phyloP scores from a whole-genome alignment of 495 filamentous ascomycete species.

The Penicillium goetzii region DNA sequence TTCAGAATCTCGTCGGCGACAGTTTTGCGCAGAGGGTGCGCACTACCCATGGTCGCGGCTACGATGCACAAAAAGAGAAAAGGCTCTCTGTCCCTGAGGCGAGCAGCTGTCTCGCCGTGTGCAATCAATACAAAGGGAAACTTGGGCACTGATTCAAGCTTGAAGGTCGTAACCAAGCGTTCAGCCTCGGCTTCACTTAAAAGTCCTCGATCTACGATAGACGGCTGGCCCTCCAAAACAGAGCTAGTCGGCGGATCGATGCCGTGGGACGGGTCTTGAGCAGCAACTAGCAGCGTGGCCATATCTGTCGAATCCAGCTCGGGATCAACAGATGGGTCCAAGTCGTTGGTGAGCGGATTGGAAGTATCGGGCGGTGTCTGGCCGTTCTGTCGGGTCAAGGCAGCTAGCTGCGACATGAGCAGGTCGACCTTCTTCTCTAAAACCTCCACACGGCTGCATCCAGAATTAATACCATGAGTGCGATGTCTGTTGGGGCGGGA shows the following conservation, averaged over 20 bases:
- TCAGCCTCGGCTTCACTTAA: constrained; percentile 1
- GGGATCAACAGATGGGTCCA: background rate
- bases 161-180: background rate
- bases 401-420: background rate
- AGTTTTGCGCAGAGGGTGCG: background rate
- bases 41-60: background rate
- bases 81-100: background rate
- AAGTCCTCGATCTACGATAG: constrained; percentile 1
- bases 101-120: background rate
- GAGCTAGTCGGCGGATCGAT: background rate
- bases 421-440: background rate
- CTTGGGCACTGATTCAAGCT: background rate
- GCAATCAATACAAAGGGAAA: background rate
- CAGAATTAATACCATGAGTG: background rate
- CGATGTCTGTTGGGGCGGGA: background rate
- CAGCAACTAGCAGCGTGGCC: background rate
- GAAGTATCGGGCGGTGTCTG: background rate
- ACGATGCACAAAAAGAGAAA: background rate
- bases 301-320: background rate
- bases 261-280: background rate
- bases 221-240: background rate
- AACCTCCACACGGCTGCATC: background rate
- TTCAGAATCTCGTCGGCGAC: background rate
- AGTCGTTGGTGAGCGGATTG: background rate
- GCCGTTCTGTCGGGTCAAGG: background rate